A percentile compares a stretch with the other conserved stretches of the same genome.
Evolutionary conservation across 2,329 filamentous ascomycete species (phyloP).

Genomic region (Orbilia blumenaviensis): DNA sequence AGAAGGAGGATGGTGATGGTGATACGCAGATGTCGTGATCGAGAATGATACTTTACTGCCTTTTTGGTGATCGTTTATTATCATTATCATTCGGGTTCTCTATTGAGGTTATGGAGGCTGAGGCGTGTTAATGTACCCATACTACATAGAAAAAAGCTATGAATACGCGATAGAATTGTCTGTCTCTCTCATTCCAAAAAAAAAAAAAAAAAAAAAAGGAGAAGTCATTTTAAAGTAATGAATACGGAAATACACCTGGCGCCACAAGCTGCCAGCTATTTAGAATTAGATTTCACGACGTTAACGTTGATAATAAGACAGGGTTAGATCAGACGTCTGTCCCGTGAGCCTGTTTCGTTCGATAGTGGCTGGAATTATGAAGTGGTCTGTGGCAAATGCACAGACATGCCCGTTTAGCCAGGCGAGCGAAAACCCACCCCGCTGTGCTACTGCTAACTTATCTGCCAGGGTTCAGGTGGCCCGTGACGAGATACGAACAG

Average conservation of each 20-base stretch:
- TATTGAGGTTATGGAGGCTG: no score
- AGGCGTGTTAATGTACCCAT: no score
- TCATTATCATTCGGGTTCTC: no score
- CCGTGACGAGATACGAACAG: slow-evolving; percentile 46
- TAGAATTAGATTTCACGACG: no score
- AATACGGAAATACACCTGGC: no score
- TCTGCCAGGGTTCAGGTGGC: neutral
- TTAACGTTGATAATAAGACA: neutral
- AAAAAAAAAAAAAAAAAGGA: no score
- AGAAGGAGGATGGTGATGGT: slow-evolving; percentile 64
- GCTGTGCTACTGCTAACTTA: neutral
- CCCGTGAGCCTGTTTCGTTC: neutral
- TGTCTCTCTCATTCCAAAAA: no score
- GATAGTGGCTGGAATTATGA: neutral
- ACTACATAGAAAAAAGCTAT: no score
- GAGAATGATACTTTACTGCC: neutral
- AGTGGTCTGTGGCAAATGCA: slow-evolving; percentile 14
- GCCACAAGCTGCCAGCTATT: no score
- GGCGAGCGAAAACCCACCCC: slow-evolving; percentile 21
- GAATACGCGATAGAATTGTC: neutral
- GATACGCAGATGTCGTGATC: slow-evolving; percentile 54
- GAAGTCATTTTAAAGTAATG: no score
- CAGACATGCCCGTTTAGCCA: slow-evolving; percentile 35
- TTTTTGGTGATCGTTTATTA: no score
- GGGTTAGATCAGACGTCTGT: neutral